A percentile compares a stretch with the other conserved stretches of the same genome.
These are phyloP conservation scores for Effrenium voratum DNA, from an alignment of 73 alveolate species.

Conservation along the genomic window DNA sequence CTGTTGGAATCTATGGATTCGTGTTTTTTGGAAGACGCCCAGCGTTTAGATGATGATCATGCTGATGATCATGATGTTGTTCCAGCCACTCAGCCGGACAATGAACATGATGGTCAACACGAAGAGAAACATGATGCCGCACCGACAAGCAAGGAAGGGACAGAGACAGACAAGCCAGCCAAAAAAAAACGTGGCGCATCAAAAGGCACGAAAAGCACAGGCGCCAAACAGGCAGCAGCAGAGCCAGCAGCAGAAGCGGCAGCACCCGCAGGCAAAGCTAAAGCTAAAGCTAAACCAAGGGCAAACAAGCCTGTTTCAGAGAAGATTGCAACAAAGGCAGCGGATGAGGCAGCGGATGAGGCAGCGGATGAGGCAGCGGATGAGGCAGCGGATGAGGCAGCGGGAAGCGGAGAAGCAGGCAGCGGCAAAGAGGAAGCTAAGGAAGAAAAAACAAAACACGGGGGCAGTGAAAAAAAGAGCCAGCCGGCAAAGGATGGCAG, in stretches of 20 bases:
- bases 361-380: neutral
- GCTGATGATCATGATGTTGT: no score
- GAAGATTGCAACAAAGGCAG: neutral
- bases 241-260: neutral
- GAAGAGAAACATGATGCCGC: no score
- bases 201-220: neutral
- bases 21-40: no score
- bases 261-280: no score
- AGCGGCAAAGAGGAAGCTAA: no score
- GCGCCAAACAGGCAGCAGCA: neutral
- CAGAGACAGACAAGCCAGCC: neutral
- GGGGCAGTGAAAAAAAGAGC: neutral
- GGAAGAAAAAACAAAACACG: neutral
- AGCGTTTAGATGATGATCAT: no score
- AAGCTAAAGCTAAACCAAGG: neutral
- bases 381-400: neutral
- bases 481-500: neutral
- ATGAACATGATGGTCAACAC: no score
- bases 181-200: neutral
- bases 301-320: no score
- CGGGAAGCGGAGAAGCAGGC: no score
- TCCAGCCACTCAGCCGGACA: no score
- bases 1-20: no score
- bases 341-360: neutral
- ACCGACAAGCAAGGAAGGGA: no score